Base-by-base conservation (phyloP, 306 rosid species). In the Ormosia emarginata region DNA sequence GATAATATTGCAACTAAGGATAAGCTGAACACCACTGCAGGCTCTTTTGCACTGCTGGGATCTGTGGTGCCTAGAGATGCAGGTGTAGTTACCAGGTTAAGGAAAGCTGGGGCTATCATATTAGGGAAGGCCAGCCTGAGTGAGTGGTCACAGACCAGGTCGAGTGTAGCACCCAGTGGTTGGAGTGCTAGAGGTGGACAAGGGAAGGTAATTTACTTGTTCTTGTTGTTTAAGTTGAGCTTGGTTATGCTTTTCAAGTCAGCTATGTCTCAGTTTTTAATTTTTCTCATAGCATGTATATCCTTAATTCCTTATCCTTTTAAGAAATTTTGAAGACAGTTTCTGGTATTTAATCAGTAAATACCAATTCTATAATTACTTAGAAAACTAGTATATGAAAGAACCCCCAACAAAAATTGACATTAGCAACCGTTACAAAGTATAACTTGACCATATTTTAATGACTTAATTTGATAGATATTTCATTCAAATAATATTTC, bases 1-100 rank as follows among this genome's bases (percentile, higher is more conserved):
- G 97, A 93, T 12, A 93, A 68, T 9, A 93, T 88, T 15, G 92
- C 91, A 12, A 93, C 90, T 13, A 91, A 90, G 79, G 97, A 93
- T 66, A 88, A 88, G 79, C 3, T 91, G 40, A 93, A 91, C 71
- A 93, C 92, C 7, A 91, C 92, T 3, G 89, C 89, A 33, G 95
- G 95, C 0, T 93, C 97, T 2, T 89, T 49, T 47, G 91, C 94
- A 4, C 62, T 93, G 58, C 81, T 89, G 9, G 92, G 95, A 2
- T 91, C 95, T 3, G 66, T 86, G 13, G 91, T 91, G 69, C 88
- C 91, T 14, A 86, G 89, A 34, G 97, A 93, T 74, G 92, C 95
- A 5, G 92, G 90, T 3, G 95, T 91, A 0, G 91, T 88, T 52
- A 8, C 75, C 2, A 89, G 53, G 89, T 65, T 93, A 75, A 93